phyloP scores from a whole-genome alignment of 352 stramenopile genomes.

The Pythium coloratum region DNA sequence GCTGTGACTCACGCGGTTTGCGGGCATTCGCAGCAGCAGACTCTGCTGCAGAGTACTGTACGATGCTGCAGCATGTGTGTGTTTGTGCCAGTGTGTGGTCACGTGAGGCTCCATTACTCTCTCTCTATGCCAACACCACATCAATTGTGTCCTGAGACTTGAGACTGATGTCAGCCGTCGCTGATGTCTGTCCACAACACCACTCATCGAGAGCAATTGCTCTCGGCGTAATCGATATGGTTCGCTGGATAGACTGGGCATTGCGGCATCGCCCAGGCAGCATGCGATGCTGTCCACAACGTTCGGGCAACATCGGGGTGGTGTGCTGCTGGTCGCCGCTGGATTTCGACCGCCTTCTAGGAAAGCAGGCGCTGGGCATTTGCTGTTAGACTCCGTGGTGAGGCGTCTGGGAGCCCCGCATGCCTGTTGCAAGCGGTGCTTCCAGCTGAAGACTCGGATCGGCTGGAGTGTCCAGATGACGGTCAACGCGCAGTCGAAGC shows the following conservation, averaged over 20 bases:
- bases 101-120: background rate
- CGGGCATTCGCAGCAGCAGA: no score
- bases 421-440: background rate
- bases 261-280: background rate
- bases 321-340: background rate
- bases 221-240: background rate
- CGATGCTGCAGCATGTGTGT: no score
- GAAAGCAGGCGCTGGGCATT: background rate
- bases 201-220: constrained; percentile 1
- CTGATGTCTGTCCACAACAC: background rate
- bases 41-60: no score
- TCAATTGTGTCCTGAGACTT: no score
- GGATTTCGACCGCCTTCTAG: background rate
- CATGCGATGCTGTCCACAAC: background rate
- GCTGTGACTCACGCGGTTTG: background rate
- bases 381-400: background rate
- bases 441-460: background rate
- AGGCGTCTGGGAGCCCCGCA: background rate
- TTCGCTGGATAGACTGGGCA: background rate
- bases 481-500: background rate
- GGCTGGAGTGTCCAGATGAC: no score
- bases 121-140: background rate
- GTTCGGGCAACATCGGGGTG: background rate
- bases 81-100: background rate
- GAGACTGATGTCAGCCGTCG: background rate